Conservation (phyloP, 192 early-diverging fungal genomes). For the Gamsiella multidivaricata region DNA sequence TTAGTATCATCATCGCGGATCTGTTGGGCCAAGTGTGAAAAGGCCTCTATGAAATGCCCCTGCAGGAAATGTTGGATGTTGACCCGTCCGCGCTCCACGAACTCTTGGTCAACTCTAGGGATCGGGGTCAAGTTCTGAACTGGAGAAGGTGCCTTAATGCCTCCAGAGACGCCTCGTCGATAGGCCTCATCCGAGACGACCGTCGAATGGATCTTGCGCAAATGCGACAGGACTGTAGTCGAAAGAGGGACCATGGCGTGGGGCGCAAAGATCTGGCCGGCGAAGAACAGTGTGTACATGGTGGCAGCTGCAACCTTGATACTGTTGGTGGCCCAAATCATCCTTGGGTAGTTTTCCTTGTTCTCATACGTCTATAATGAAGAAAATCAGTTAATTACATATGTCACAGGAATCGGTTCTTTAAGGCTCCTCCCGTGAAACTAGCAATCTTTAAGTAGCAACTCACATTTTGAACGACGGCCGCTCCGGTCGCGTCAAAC, state of each 20-base stretch:
- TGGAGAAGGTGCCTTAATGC: conserved; percentile 29
- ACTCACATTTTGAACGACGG: conserved; percentile 60
- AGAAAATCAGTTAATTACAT: no score
- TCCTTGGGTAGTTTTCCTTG: conserved; percentile 59
- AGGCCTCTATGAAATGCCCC: conserved; percentile 58
- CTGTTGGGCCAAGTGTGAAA: conserved; percentile 48
- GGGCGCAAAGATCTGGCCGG: conserved; percentile 64
- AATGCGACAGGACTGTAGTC: conserved; percentile 24
- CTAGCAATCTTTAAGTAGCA: neutral
- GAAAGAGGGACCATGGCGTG: conserved; percentile 52
- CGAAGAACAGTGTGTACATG: conserved; percentile 70
- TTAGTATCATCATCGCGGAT: conserved; percentile 48
- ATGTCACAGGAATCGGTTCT: no score
- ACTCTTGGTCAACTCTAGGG: conserved; percentile 23
- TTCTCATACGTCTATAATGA: conserved; percentile 36
- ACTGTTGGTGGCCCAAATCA: conserved; percentile 73
- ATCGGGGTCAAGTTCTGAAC: conserved; percentile 39
- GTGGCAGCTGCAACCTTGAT: conserved; percentile 61
- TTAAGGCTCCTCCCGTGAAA: no score
- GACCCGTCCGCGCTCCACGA: conserved; percentile 41
- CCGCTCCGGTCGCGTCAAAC: conserved; percentile 56
- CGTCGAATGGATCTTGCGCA: conserved; percentile 21
- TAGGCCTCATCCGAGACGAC: conserved; percentile 37
- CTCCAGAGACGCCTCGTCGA: conserved; percentile 27
- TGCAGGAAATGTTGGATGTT: conserved; percentile 67